phyloP scores from a whole-genome alignment of 2,329 filamentous ascomycete genomes.

The Ilyonectria robusta region DNA sequence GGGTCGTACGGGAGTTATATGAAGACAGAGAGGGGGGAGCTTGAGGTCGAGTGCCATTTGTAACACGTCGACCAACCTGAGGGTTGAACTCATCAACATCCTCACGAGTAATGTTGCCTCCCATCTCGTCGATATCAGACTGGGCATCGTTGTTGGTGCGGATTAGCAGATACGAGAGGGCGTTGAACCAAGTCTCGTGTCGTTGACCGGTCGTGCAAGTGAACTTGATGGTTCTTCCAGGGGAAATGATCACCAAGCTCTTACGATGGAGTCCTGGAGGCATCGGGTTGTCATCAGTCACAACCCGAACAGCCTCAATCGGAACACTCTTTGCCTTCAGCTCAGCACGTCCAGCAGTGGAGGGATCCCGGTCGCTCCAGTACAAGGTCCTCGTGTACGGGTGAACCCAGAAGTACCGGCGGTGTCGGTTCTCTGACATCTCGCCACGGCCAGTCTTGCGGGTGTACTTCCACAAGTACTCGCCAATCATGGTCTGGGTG shows the following conservation, averaged over 20 bases:
- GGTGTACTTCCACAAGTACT: conserved; percentile 99
- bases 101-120: conserved; percentile 70
- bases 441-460: conserved; percentile 91
- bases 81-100: conserved; percentile 89
- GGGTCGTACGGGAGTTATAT: conserved; percentile 81
- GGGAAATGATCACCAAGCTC: conserved; percentile 91
- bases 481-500: conserved; percentile 99
- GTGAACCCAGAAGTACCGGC: conserved; percentile 99
- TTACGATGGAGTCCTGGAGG: conserved; percentile 95
- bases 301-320: conserved; percentile 92
- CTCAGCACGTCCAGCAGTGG: conserved; percentile 81
- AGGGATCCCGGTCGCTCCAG: conserved; percentile 94
- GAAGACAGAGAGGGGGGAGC: conserved; percentile 80
- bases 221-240: conserved; percentile 91
- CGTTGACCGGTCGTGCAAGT: conserved; percentile 94
- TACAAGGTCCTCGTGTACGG: conserved; percentile 97
- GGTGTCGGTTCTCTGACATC: conserved; percentile 90
- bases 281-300: conserved; percentile 94
- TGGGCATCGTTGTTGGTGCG: conserved; percentile 78
- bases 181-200: conserved; percentile 99
- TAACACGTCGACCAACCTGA: conserved; percentile 57
- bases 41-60: conserved; percentile 62
- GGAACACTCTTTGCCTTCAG: conserved; percentile 88
- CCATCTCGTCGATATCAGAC: conserved; percentile 72
- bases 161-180: conserved; percentile 90